A percentile compares a stretch with the other conserved stretches of the same genome.
These are phyloP conservation scores for Strigomonas galati DNA, from an alignment of 208 protist species.

Conservation along the genomic window DNA sequence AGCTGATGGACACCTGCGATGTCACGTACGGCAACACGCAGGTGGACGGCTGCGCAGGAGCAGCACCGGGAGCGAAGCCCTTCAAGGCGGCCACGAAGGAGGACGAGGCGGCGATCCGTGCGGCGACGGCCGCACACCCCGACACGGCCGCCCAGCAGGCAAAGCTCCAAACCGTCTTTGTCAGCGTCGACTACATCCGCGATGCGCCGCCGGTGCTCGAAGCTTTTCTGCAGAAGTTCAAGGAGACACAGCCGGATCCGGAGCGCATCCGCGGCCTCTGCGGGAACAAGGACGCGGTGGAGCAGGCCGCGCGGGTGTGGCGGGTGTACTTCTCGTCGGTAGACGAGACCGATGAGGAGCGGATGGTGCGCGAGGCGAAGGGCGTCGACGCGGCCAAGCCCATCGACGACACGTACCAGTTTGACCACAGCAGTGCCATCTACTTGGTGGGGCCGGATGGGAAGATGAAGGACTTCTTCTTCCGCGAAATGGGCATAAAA, in stretches of 20 bases:
- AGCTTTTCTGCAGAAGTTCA: constrained; percentile 55
- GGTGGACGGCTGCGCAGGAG: too few relatives aligned
- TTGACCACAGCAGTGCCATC: constrained; percentile 85
- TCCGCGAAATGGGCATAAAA: constrained; percentile 75
- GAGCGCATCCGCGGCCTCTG: constrained; percentile 53
- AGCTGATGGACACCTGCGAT: constrained; percentile 58
- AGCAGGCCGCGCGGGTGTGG: constrained; percentile 57
- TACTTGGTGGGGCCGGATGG: constrained; percentile 83
- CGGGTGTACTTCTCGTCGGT: constrained; percentile 83
- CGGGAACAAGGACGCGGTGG: constrained; percentile 48
- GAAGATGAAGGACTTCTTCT: constrained; percentile 89
- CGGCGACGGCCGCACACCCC: constrained; percentile 1
- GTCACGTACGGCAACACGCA: constrained; percentile 21
- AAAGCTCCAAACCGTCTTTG: constrained; percentile 67
- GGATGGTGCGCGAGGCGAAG: constrained; percentile 46
- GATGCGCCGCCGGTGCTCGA: constrained; percentile 68
- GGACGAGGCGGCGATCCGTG: too few relatives aligned
- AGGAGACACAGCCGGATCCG: constrained; percentile 17
- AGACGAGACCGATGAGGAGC: constrained; percentile 78
- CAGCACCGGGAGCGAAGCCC: too few relatives aligned
- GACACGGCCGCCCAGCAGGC: constrained; percentile 32
- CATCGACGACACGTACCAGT: constrained; percentile 80
- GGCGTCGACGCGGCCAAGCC: constrained; percentile 39
- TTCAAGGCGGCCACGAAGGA: constrained; percentile 9
- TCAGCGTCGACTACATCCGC: constrained; percentile 78